Conservation (phyloP, 371 early-diverging fungal species). For the Apophysomyces ossiformis region DNA sequence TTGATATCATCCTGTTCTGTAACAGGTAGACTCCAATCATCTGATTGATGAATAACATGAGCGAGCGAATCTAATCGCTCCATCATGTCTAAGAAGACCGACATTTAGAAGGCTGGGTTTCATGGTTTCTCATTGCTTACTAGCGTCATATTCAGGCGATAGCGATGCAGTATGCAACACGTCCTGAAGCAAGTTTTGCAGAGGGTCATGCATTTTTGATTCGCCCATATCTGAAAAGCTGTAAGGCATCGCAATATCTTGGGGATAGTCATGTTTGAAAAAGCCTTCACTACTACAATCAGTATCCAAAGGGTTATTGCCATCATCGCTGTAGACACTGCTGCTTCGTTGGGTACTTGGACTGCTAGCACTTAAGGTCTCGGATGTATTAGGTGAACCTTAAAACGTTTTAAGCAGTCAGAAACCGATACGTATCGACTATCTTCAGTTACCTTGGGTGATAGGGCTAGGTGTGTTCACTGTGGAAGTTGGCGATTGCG, state of each 20-base stretch:
- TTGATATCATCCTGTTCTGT: slow-evolving; percentile 45
- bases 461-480: neutral
- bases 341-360: neutral
- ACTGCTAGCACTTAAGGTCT: neutral
- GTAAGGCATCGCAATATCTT: neutral
- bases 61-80: slow-evolving; percentile 47
- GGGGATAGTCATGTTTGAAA: neutral
- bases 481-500: slow-evolving; percentile 2
- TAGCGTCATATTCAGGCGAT: slow-evolving; percentile 52
- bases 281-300: slow-evolving; percentile 12
- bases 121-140: slow-evolving; percentile 29
- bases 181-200: slow-evolving; percentile 50
- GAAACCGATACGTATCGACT: neutral
- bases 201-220: slow-evolving; percentile 25
- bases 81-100: slow-evolving; percentile 48
- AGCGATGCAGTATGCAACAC: slow-evolving; percentile 43
- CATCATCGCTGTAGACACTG: slow-evolving; percentile 16
- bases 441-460: neutral
- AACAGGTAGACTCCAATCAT: slow-evolving; percentile 39
- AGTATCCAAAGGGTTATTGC: slow-evolving; percentile 14
- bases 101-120: neutral
- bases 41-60: slow-evolving; percentile 26
- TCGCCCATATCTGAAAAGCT: neutral
- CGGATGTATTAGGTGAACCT: neutral
- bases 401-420: neutral